A percentile compares a stretch with the other conserved stretches of the same genome.
Evolutionary conservation across 192 early-diverging fungal species (phyloP).

Genomic region (Backusella parvicylindrica): DNA sequence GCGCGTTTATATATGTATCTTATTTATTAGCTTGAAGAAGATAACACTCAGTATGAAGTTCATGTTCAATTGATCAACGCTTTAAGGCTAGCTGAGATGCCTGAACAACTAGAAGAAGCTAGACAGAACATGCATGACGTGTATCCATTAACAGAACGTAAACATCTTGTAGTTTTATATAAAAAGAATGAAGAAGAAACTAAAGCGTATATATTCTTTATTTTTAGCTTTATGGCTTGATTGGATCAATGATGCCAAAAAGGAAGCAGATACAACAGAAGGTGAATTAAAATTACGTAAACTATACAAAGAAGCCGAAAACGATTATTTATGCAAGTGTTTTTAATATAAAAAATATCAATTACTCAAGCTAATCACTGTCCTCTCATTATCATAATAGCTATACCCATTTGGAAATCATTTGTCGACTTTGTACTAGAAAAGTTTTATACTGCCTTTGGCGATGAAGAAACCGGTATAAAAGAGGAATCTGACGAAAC

Average conservation of each 20-base stretch:
- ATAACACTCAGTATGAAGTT: constrained; percentile 42
- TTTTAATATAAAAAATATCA: neutral
- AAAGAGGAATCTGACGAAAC: constrained; percentile 23
- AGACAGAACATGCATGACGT: constrained; percentile 51
- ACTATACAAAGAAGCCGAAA: constrained; percentile 49
- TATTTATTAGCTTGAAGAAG: constrained; percentile 8
- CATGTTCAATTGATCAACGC: constrained; percentile 47
- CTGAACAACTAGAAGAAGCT: constrained; percentile 50
- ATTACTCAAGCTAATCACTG: neutral
- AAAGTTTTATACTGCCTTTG: constrained; percentile 35
- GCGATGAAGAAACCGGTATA: constrained; percentile 24
- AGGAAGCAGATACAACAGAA: constrained; percentile 39
- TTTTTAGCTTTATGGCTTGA: constrained; percentile 65
- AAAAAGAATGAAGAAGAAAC: neutral
- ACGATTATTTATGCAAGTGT: constrained; percentile 72
- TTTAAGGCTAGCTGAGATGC: constrained; percentile 34
- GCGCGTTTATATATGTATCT: neutral
- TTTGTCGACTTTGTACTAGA: constrained; percentile 55
- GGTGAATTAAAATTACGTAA: constrained; percentile 45
- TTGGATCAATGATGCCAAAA: constrained; percentile 67
- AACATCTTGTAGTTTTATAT: neutral
- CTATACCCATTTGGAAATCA: constrained; percentile 63
- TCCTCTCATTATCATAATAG: constrained; percentile 30
- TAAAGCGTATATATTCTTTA: neutral
- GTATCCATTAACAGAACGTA: constrained; percentile 67